phyloP scores from a whole-genome alignment of 352 stramenopile species.

The Globisporangium recalcitrans region DNA sequence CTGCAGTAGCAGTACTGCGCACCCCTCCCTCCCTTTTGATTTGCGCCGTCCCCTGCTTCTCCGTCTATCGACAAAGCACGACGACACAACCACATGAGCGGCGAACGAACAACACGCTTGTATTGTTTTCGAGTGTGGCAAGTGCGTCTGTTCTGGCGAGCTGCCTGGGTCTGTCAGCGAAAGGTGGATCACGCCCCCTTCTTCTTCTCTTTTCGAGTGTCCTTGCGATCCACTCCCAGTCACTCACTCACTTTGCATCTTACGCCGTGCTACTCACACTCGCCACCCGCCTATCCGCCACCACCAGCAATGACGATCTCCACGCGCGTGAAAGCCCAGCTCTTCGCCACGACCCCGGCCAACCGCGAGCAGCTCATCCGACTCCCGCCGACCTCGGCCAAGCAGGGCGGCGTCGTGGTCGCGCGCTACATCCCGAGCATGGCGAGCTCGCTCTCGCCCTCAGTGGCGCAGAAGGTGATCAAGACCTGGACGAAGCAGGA shows the following conservation, averaged over 20 bases:
- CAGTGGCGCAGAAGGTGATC: constrained; percentile 19
- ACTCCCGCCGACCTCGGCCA: constrained; percentile 17
- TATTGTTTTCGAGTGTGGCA: neutral
- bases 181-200: neutral
- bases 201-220: constrained; percentile 4
- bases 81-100: neutral
- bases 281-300: neutral
- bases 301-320: constrained; percentile 21
- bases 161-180: neutral
- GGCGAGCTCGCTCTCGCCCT: constrained; percentile 18
- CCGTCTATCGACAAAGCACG: neutral
- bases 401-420: constrained; percentile 29
- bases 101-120: neutral
- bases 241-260: constrained; percentile 13
- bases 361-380: constrained; percentile 26
- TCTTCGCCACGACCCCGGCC: constrained; percentile 16
- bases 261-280: neutral
- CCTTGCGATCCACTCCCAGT: neutral
- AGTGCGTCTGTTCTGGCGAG: neutral
- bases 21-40: neutral
- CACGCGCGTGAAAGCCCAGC: constrained; percentile 21
- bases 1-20: neutral
- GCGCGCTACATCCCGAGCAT: constrained; percentile 19
- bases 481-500: constrained; percentile 26
- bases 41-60: neutral